Percentiles rank a stretch among this genome's conserved stretches.
phyloP scores from a whole-genome alignment of 257 asterid species.

The Nemophila menziesii region DNA sequence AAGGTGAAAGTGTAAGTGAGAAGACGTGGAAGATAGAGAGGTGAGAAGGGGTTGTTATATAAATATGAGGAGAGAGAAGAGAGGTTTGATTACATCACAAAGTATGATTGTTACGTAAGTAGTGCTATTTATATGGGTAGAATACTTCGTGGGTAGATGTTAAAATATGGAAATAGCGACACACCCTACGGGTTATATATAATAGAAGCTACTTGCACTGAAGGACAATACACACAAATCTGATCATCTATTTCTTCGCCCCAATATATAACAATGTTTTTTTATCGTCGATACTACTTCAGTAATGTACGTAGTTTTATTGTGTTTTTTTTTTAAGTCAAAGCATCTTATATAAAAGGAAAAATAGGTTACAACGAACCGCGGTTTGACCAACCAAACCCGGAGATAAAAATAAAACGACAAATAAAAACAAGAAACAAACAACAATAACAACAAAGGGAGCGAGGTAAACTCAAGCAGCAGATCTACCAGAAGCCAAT shows the following conservation, averaged over 20 bases:
- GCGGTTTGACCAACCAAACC: too few relatives aligned
- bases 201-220: conserved; percentile 21
- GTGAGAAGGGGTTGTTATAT: conserved; percentile 29
- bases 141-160: conserved; percentile 11
- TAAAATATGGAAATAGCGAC: conserved; percentile 7
- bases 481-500: too few relatives aligned
- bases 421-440: too few relatives aligned
- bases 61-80: conserved; percentile 5
- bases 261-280: neutral
- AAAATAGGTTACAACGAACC: too few relatives aligned
- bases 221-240: conserved; percentile 27
- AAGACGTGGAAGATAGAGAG: conserved; percentile 25
- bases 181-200: conserved; percentile 14
- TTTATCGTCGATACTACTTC: neutral
- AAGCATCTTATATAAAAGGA: too few relatives aligned
- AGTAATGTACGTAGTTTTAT: too few relatives aligned
- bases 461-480: too few relatives aligned
- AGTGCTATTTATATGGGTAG: neutral
- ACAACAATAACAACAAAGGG: too few relatives aligned
- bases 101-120: conserved; percentile 22
- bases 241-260: conserved; percentile 14
- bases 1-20: conserved; percentile 7
- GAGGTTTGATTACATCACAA: conserved; percentile 20
- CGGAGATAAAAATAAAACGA: too few relatives aligned
- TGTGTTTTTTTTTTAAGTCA: too few relatives aligned